phyloP scores from a whole-genome alignment of 805 yeast species.

The Wickerhamomyces ciferrii region DNA sequence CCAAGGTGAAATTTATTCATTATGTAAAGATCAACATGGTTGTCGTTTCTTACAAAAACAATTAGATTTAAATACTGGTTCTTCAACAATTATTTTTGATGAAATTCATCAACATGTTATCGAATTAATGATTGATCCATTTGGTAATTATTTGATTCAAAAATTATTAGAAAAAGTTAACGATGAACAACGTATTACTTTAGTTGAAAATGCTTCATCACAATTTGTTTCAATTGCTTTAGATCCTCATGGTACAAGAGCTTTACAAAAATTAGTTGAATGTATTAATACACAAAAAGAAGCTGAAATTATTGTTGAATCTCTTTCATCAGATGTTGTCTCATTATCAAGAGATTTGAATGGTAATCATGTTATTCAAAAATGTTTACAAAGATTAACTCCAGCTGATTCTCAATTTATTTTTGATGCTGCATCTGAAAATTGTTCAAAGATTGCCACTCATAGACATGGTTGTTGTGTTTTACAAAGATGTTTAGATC shows the following conservation, averaged over 20 bases:
- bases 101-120: slow-evolving; percentile 76
- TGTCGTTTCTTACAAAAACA: slow-evolving; percentile 89
- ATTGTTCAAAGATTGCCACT: slow-evolving; percentile 80
- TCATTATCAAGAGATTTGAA: slow-evolving; percentile 81
- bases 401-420: slow-evolving; percentile 79
- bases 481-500: slow-evolving; percentile 89
- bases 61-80: slow-evolving; percentile 58
- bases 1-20: slow-evolving; percentile 64
- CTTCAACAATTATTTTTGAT: slow-evolving; percentile 70
- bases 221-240: slow-evolving; percentile 76
- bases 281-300: slow-evolving; percentile 71
- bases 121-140: slow-evolving; percentile 91
- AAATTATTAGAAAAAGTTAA: slow-evolving; percentile 77
- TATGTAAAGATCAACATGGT: slow-evolving; percentile 96
- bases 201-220: slow-evolving; percentile 69
- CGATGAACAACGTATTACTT: slow-evolving; percentile 59
- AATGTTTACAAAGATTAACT: slow-evolving; percentile 70
- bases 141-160: slow-evolving; percentile 95
- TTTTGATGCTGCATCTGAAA: slow-evolving; percentile 73
- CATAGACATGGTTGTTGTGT: slow-evolving; percentile 99
- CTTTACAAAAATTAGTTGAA: slow-evolving; percentile 88
- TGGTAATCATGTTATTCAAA: slow-evolving; percentile 96
- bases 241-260: slow-evolving; percentile 95
- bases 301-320: slow-evolving; percentile 51
- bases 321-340: slow-evolving; percentile 69